phyloP scores from a whole-genome alignment of 352 stramenopile genomes.

The Globisporangium parvum region DNA sequence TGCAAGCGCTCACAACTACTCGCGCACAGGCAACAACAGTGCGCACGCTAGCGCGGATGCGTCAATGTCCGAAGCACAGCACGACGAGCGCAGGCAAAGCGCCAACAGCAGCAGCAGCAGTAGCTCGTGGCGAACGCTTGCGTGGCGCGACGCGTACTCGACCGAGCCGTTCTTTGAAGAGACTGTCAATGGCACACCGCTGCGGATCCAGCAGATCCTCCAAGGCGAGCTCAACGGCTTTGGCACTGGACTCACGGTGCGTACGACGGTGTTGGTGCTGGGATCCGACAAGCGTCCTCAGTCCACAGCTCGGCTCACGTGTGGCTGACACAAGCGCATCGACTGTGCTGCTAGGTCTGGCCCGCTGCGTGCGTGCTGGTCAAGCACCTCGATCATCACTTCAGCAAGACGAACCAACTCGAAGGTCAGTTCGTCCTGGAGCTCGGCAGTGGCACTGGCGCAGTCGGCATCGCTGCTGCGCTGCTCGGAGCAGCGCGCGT shows the following conservation, averaged over 20 bases:
- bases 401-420: constrained; percentile 9
- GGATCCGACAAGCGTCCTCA: neutral
- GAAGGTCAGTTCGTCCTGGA: constrained; percentile 73
- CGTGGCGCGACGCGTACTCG: constrained; percentile 68
- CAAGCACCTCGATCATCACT: constrained; percentile 72
- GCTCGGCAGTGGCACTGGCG: constrained; percentile 89
- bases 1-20: neutral
- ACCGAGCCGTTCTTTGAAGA: constrained; percentile 62
- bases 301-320: neutral
- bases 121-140: constrained; percentile 60
- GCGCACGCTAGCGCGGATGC: neutral
- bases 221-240: constrained; percentile 79
- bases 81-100: neutral
- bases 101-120: neutral
- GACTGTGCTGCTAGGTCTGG: constrained; percentile 37
- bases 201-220: constrained; percentile 68
- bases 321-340: neutral
- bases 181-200: constrained; percentile 25
- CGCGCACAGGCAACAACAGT: neutral
- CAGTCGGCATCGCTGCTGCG: constrained; percentile 84
- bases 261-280: neutral
- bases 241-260: constrained; percentile 64
- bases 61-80: too few species aligned
- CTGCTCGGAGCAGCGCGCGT: constrained; percentile 82
- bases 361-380: constrained; percentile 74